These are phyloP conservation scores for Cryptococcus sp. DNA, from an alignment of 1,284 basidiomycete species.

Conservation along the genomic window DNA sequence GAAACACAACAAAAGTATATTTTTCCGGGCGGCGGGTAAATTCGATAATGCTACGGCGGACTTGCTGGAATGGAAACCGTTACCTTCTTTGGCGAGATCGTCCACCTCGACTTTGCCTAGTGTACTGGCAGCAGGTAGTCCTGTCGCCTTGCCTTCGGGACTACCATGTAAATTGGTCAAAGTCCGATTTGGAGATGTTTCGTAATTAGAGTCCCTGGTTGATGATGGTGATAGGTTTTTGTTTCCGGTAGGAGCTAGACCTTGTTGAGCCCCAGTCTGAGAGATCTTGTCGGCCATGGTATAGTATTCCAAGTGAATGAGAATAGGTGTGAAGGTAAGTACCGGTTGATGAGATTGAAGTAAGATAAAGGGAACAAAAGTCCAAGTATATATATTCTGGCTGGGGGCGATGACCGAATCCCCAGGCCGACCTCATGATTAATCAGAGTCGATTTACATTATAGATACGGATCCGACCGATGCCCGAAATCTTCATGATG, in stretches of 20 bases:
- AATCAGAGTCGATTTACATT: too few relatives aligned
- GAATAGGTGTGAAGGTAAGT: too few relatives aligned
- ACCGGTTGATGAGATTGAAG: too few relatives aligned
- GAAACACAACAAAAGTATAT: constrained; percentile 33
- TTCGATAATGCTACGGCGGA: constrained; percentile 19
- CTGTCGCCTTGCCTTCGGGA: constrained; percentile 1
- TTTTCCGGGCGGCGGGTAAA: constrained; percentile 25
- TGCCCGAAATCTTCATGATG: too few relatives aligned
- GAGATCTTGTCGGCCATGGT: too few relatives aligned
- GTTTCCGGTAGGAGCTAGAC: constrained; percentile 1
- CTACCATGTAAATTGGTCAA: constrained; percentile 9
- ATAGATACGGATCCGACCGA: too few relatives aligned
- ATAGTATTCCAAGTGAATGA: too few relatives aligned
- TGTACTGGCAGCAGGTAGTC: constrained; percentile 14
- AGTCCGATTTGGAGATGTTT: not conserved
- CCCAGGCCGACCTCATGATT: too few relatives aligned
- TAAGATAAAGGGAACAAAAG: too few relatives aligned
- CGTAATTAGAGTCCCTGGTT: constrained; percentile 1
- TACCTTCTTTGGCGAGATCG: constrained; percentile 3
- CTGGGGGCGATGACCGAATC: too few relatives aligned
- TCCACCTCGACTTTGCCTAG: constrained; percentile 13
- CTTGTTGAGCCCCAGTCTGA: not conserved
- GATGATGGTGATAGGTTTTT: not conserved
- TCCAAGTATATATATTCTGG: too few relatives aligned
- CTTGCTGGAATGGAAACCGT: constrained; percentile 4